Conservation (phyloP, 2,329 filamentous ascomycete genomes). For the Cladophialophora exuberans region DNA sequence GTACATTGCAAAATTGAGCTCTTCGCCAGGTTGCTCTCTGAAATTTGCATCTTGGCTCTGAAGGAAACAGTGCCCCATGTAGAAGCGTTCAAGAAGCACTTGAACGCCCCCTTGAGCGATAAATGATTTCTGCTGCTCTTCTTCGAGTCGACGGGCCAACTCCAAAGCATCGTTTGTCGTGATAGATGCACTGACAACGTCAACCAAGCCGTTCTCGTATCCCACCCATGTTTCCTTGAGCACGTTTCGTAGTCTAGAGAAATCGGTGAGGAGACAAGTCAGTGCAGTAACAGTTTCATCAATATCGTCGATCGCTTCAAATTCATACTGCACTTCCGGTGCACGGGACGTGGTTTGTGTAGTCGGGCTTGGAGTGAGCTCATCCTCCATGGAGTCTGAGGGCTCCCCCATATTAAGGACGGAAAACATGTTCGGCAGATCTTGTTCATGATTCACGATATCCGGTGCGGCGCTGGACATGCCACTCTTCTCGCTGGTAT, state of each 20-base stretch:
- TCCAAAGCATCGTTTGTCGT: conserved; percentile 36
- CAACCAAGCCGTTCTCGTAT: conserved; percentile 28
- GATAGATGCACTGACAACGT: conserved; percentile 35
- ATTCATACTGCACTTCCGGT: conserved; percentile 41
- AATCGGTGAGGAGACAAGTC: conserved; percentile 33
- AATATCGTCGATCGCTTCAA: conserved; percentile 38
- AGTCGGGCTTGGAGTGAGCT: not conserved
- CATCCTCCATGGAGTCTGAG: not conserved
- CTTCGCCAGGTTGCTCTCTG: not conserved
- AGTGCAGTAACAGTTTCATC: conserved; percentile 29
- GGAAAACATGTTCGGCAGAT: not conserved
- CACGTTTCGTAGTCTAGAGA: conserved; percentile 27
- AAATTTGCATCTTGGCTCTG: not conserved
- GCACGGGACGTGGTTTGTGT: conserved; percentile 11
- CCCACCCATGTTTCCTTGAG: conserved; percentile 32
- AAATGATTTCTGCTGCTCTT: conserved; percentile 21
- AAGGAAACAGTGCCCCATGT: not conserved
- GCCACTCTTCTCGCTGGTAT: conserved; percentile 39
- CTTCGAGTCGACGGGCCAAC: conserved; percentile 33
- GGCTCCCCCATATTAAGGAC: not conserved
- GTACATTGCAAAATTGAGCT: not conserved
- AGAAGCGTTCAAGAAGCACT: not conserved
- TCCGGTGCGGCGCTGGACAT: conserved; percentile 30
- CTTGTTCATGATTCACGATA: not conserved
- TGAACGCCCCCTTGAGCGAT: conserved; percentile 14